A percentile compares a stretch with the other conserved stretches of the same genome.
Conservation (phyloP, 805 yeast genomes). For the Ogataea glucozyma region DNA sequence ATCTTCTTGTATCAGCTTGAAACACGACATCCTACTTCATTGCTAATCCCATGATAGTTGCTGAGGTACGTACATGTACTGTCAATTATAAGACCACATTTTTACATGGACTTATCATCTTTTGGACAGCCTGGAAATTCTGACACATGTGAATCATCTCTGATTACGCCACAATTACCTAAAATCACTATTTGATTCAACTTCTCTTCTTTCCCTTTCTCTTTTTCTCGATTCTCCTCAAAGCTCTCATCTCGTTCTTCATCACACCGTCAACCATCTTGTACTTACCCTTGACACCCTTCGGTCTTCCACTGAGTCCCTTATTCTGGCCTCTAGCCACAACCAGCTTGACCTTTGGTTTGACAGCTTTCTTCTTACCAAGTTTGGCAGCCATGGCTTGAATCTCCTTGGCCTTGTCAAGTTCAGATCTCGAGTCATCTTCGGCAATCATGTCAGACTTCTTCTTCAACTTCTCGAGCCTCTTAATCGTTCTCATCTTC, state of each 20-base stretch:
- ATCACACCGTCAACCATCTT: conserved; percentile 98
- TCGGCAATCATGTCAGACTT: conserved; percentile 91
- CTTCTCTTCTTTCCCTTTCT: conserved; percentile 59
- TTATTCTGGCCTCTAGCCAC: conserved; percentile 83
- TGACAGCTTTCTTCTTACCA: conserved; percentile 64
- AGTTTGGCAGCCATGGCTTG: conserved; percentile 79
- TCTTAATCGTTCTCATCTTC: conserved; percentile 85
- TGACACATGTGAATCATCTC: too few relatives aligned
- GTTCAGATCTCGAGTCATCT: conserved; percentile 82
- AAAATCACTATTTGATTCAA: not conserved
- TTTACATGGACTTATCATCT: too few relatives aligned
- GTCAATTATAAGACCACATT: too few relatives aligned
- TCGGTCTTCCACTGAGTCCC: conserved; percentile 93
- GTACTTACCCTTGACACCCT: conserved; percentile 95
- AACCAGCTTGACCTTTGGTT: conserved; percentile 85
- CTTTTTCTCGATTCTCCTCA: conserved; percentile 86
- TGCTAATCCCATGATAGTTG: too few relatives aligned
- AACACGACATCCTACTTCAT: too few relatives aligned
- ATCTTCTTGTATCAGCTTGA: too few relatives aligned
- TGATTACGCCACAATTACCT: too few relatives aligned
- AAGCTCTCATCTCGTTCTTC: conserved; percentile 96
- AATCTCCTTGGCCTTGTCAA: conserved; percentile 93
- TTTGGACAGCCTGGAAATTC: too few relatives aligned
- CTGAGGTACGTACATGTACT: too few relatives aligned
- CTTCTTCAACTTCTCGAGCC: conserved; percentile 86